Percentiles rank a stretch among this genome's conserved stretches.
Evolutionary conservation across 2,329 filamentous ascomycete genomes (phyloP).

Genomic region (Huntiella abstrusa): DNA sequence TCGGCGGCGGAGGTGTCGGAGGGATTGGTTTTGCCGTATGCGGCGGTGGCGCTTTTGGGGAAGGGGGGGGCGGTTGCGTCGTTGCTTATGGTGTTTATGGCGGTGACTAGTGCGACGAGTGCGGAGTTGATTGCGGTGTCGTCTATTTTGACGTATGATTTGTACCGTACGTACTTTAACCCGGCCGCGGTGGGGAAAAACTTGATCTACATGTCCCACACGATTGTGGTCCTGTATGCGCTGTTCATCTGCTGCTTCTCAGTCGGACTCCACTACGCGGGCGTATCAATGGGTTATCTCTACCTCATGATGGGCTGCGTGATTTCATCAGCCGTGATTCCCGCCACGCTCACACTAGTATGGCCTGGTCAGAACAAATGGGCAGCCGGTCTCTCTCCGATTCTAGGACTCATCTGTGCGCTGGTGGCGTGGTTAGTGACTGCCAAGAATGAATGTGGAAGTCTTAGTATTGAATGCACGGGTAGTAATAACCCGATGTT

Average conservation of each 20-base stretch:
- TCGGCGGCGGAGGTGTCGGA: slow-evolving; percentile 55
- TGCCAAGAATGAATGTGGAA: slow-evolving; percentile 47
- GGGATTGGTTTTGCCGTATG: slow-evolving; percentile 69
- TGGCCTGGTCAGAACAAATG: slow-evolving; percentile 64
- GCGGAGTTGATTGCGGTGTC: slow-evolving; percentile 75
- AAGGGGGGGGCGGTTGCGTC: slow-evolving; percentile 63
- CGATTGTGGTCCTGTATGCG: slow-evolving; percentile 51
- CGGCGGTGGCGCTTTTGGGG: slow-evolving; percentile 65
- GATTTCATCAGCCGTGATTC: slow-evolving; percentile 69
- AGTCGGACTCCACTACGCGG: slow-evolving; percentile 53
- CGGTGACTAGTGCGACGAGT: slow-evolving; percentile 68
- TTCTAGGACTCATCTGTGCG: slow-evolving; percentile 46
- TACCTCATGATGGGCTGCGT: slow-evolving; percentile 86
- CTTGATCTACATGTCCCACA: slow-evolving; percentile 64
- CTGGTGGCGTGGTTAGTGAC: slow-evolving; percentile 62
- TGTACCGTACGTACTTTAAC: slow-evolving; percentile 76
- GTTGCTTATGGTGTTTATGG: slow-evolving; percentile 72
- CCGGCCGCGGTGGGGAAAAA: slow-evolving; percentile 54
- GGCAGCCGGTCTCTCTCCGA: slow-evolving; percentile 48
- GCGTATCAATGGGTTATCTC: slow-evolving; percentile 73
- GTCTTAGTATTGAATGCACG: slow-evolving; percentile 52
- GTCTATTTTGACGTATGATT: slow-evolving; percentile 70
- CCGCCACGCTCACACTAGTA: slow-evolving; percentile 59
- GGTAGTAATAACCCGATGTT: slow-evolving; percentile 76
- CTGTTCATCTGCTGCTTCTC: slow-evolving; percentile 61